Base-by-base conservation (phyloP, 345 rosid genomes). In the Salix exigua region DNA sequence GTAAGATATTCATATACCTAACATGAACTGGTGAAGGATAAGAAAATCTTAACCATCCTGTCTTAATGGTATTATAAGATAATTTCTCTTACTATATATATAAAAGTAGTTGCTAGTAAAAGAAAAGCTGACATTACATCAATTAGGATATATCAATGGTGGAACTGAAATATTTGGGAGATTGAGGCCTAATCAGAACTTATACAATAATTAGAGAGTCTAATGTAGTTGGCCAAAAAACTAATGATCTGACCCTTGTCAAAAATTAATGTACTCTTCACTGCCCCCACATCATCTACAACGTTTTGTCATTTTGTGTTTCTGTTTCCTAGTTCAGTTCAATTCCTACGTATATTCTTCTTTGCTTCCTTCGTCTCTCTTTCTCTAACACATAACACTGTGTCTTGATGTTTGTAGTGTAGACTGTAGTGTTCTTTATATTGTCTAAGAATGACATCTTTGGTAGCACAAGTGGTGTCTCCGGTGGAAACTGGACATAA, bases 401-500 rank as follows among this genome's bases (percentile, higher is more conserved):
- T 62, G 25, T 40, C 44, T 31, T 6, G n/a, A 26, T 64, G 7
- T 44, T 25, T 51, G 28, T 17, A 18, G 28, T 10, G 23, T 31
- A 40, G 70, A 3, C 26, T 71, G 76, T 16, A n/a, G 60, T 8
- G 23, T 11, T 9, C 50, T 33, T 21, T 33, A 30, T 23, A 21
- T 21, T 23, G 76, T 37, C 13, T 58, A n/a, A 73, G 21, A 55
- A 81, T 81, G 80, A 65, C 74, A 3, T 81, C 77, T 30, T 0
- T 69, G 33, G 66, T 25, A 10, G 48, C 81, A 46, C 61, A 70
- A 53, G 21, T 74, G 77, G 81, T 80, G 73, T 89, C 88, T 51
- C 84, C 97, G 1, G 79, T 80, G 8, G 96, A 88, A 73, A 87
- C 81, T 80, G 94, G 96, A 26, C 81, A 80, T 75, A 83, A 76